Evolutionary conservation across 148 eudicot species (phyloP), one percentile per base, ranked within the genome.

Genomic region (Amaranthus cruentus): DNA sequence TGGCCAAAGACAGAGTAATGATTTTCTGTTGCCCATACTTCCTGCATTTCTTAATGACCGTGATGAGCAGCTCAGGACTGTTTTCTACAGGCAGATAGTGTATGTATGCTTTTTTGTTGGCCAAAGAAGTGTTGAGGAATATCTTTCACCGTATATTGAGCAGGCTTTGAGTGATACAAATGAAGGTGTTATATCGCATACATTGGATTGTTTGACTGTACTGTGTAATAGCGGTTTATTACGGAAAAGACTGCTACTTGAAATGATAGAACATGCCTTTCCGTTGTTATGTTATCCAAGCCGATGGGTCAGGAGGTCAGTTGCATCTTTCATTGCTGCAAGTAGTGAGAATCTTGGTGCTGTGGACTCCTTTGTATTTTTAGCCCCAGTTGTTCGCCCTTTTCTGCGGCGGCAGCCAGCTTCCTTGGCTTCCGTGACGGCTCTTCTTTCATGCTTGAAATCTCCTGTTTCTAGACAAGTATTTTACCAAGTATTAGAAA

Each of bases 21-120:
- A 90, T 60, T 83, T 95, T 76, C 77, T 95, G 74, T 79, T 95
- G 65, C 98, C 98, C 69, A 91, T 91, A 70, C 93, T 95, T 69
- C 98, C 98, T 69, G 97, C 98, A 73, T 95, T 95, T 81, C 84
- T 95, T 62, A 95, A 95, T 83, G 98, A 91, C 67, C 84, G 90
- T 68, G 97, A 95, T 80, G 98, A 91, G 83, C 96, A 88, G 75
- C 85, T 95, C 12, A 88, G 93, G 79, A 83, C 96, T 3, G 96
- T 91, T 82, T 95, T 95, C 79, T 95, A 91, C 76, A 89, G 83
- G 51, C 89, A 95, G 84, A 95, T 95, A 48, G 78, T 90, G 58
- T 88, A 95, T 77, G 98, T 95, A 69, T 95, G 98, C 77, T 90
- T 91, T 82, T 90, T 91, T 85, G 97, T 95, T 69, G 98, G 98